Evolutionary conservation across 2,329 filamentous ascomycete genomes (phyloP), one percentile per base, ranked within the genome.

Genomic region (Stachybotrys chartarum): DNA sequence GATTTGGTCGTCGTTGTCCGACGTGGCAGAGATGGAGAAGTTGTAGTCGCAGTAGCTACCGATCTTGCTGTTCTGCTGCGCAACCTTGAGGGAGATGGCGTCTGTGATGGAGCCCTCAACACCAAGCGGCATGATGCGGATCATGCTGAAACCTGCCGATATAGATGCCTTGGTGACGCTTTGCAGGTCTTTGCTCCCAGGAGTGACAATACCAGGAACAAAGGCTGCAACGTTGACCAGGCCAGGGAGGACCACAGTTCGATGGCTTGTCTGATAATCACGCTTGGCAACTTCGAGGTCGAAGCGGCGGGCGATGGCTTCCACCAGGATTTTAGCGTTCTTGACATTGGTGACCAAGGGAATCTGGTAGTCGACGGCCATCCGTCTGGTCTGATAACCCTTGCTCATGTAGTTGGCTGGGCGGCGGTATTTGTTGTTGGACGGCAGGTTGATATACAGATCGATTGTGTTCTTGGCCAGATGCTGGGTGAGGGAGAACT

Each of bases 341-440:
- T 99, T 99, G 72, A 99, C 94, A 66, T 99, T 99, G 55, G 94
- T 99, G 17, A 99, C 93, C 58, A 99, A 78, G 56, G 94, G 94
- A 54, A 94, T 96, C 76, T 97, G 93, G 76, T 97, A 85, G 74
- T 97, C 94, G 47, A 99, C 94, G 42, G 94, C 94, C 92, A 99
- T 97, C 72, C 94, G 87, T 71, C 94, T 86, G 55, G 94, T 97
- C 68, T 90, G 88, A 76, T 99, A 99, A 58, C 94, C 94, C 77
- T 94, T 94, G 74, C 90, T 95, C 87, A 99, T 95, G 76, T 97
- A 99, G 78, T 91, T 99, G 65, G 94, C 94, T 35, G 94, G 94
- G 62, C 94, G 86, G 64, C 94, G 85, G 81, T 95, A 99, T 72
- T 92, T 90, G 79, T 99, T 99, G 83, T 84, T 96, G 12, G 94